Evolutionary conservation across 1,284 basidiomycete species (phyloP).

Genomic region (Cryptococcus maquisensis): DNA sequence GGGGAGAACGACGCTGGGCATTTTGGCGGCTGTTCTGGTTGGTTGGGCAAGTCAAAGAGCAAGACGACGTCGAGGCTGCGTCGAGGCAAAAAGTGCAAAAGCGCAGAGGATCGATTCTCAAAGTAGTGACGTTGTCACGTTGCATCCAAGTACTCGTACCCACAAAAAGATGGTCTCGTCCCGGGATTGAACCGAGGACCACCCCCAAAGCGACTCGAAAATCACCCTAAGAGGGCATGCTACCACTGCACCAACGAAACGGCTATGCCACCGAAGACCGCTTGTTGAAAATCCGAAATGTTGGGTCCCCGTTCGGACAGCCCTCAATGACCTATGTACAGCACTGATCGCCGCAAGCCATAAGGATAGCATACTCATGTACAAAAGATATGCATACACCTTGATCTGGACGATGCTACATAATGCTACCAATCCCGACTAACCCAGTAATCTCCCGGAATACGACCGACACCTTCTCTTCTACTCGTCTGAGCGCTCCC

Average conservation of each 20-base stretch:
- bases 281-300: no score
- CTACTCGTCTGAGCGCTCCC: no score
- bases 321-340: no score
- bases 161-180: background rate
- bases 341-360: no score
- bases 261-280: background rate
- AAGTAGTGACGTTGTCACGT: background rate
- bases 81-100: background rate
- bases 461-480: no score
- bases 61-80: background rate
- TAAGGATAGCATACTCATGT: no score
- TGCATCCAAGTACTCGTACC: background rate
- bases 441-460: no score
- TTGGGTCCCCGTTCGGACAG: no score
- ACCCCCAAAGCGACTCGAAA: constrained; percentile 9
- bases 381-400: no score
- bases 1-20: constrained; percentile 36
- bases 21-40: constrained; percentile 6
- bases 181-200: background rate
- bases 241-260: constrained; percentile 15
- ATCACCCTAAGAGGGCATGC: constrained; percentile 13
- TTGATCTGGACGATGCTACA: no score
- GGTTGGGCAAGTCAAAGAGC: background rate
- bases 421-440: no score
- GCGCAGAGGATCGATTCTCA: background rate